phyloP scores from a whole-genome alignment of 208 protist genomes.

The Trypanosoma avium region DNA sequence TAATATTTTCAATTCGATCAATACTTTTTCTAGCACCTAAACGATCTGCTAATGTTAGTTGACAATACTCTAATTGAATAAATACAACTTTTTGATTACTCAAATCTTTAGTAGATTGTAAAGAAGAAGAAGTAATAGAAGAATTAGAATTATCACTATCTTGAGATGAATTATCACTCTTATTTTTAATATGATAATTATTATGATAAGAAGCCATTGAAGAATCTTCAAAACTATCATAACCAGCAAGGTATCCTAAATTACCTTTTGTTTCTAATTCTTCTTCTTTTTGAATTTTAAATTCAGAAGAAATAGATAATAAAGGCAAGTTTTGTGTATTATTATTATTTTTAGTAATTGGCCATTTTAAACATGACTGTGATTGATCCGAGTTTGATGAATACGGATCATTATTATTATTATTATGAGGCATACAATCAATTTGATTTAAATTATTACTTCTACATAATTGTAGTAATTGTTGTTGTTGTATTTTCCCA shows the following conservation, averaged over 20 bases:
- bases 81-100: conserved; percentile 49
- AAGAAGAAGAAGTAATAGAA: not conserved
- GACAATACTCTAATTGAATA: conserved; percentile 87
- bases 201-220: not conserved
- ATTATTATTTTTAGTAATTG: too few species aligned
- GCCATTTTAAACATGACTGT: too few species aligned
- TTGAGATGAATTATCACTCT: conserved; percentile 25
- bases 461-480: conserved; percentile 25
- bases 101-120: conserved; percentile 1
- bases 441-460: not conserved
- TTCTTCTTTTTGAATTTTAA: not conserved
- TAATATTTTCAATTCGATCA: conserved; percentile 72
- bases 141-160: conserved; percentile 17
- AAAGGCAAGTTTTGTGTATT: too few species aligned
- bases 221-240: conserved; percentile 18
- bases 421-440: not conserved
- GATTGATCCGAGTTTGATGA: too few species aligned
- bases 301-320: too few species aligned
- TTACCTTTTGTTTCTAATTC: not conserved
- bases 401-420: not conserved
- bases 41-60: conserved; percentile 68
- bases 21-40: conserved; percentile 45
- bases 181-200: not conserved
- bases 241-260: conserved; percentile 20
- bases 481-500: conserved; percentile 30